These are phyloP conservation scores for Lavandula angustifolia DNA, from an alignment of 257 asterid genomes.

Conservation along the genomic window DNA sequence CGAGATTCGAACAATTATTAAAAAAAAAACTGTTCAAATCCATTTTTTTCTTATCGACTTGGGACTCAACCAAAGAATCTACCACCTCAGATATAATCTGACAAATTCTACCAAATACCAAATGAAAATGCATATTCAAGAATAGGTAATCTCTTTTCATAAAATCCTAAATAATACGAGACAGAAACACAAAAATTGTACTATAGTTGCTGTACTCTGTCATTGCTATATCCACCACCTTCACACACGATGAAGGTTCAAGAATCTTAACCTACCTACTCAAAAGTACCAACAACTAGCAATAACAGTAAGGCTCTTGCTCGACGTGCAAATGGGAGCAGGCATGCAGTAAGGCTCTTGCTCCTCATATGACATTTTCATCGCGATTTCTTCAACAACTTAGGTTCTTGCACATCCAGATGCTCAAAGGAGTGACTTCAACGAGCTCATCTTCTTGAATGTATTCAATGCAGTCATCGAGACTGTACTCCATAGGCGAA, in stretches of 20 bases:
- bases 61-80: conserved; percentile 15
- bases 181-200: background rate
- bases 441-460: conserved; percentile 99
- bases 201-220: conserved; percentile 9
- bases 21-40: no score
- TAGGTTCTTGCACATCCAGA: conserved; percentile 89
- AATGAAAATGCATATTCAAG: background rate
- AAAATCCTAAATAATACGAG: conserved; percentile 7
- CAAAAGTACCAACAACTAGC: no score
- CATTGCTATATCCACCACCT: conserved; percentile 30
- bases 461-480: conserved; percentile 99
- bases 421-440: conserved; percentile 88
- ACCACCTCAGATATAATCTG: background rate
- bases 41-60: conserved; percentile 18
- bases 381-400: conserved; percentile 55
- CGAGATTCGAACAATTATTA: no score
- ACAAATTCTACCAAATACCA: conserved; percentile 2
- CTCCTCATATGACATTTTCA: conserved; percentile 9
- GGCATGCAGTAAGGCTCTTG: no score
- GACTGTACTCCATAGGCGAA: conserved; percentile 76
- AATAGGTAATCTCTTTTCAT: background rate
- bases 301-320: no score
- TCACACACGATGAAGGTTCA: conserved; percentile 22
- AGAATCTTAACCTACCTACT: conserved; percentile 27
- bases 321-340: no score